A percentile compares a stretch with the other conserved stretches of the same genome.
Conservation (phyloP, 805 yeast genomes). For the Pichia ethanolica region DNA sequence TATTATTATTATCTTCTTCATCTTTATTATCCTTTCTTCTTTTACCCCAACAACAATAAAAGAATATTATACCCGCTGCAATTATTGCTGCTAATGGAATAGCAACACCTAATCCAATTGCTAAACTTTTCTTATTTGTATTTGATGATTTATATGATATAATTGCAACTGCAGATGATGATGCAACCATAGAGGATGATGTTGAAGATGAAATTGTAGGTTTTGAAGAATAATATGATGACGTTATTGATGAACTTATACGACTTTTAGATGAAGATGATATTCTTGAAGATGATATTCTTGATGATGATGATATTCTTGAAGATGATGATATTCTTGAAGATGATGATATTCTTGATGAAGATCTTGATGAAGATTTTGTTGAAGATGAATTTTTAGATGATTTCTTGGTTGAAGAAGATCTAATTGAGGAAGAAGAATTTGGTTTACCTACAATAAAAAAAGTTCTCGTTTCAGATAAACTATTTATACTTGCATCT, state of each 20-base stretch:
- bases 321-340: background rate
- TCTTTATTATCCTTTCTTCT: constrained; percentile 32
- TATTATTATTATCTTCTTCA: constrained; percentile 18
- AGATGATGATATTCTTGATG: constrained; percentile 21
- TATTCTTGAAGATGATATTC: constrained; percentile 17
- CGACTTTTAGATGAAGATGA: too few relatives aligned
- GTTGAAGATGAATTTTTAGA: constrained; percentile 14
- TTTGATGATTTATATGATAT: constrained; percentile 15
- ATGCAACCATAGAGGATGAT: constrained; percentile 19
- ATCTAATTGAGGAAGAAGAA: constrained; percentile 18
- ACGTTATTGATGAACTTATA: too few relatives aligned
- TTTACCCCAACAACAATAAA: constrained; percentile 48
- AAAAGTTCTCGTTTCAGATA: constrained; percentile 37
- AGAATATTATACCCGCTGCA: constrained; percentile 39
- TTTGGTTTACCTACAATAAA: constrained; percentile 44
- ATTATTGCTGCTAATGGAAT: constrained; percentile 55
- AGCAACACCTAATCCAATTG: constrained; percentile 86
- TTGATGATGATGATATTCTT: too few relatives aligned
- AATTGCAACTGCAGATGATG: constrained; percentile 22
- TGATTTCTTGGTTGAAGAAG: constrained; percentile 11
- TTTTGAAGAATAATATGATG: too few relatives aligned
- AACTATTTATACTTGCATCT: constrained; percentile 31
- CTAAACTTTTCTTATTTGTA: constrained; percentile 42
- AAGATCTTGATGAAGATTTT: constrained; percentile 12
- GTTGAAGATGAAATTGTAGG: constrained; percentile 12